Conservation (phyloP, 2,329 filamentous ascomycete species). For the Dactylonectria estremocensis region DNA sequence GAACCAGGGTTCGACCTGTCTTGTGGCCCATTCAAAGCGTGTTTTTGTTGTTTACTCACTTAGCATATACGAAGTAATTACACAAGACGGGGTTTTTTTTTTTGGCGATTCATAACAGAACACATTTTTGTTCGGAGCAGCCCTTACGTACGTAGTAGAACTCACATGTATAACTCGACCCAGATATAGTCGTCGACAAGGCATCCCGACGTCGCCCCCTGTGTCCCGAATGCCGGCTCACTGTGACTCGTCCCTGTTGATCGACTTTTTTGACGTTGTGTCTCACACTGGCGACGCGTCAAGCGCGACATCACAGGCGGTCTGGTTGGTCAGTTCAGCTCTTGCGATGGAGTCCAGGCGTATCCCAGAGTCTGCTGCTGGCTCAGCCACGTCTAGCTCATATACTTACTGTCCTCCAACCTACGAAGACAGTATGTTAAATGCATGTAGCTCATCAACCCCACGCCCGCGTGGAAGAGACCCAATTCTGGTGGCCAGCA, state of each 20-base stretch:
- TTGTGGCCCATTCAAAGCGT: slow-evolving; percentile 10
- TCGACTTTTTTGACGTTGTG: slow-evolving; percentile 19
- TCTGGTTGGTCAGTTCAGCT: slow-evolving; percentile 20
- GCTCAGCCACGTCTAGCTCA: slow-evolving; percentile 28
- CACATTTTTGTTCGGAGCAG: slow-evolving; percentile 9
- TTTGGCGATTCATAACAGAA: slow-evolving; percentile 12
- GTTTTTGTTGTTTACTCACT: slow-evolving; percentile 5
- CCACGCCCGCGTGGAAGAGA: slow-evolving; percentile 29
- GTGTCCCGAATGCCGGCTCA: slow-evolving; percentile 9
- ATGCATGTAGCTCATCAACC: slow-evolving; percentile 28
- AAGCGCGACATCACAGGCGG: slow-evolving; percentile 36
- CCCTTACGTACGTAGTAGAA: neutral
- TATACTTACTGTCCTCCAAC: no score
- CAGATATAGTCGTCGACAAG: slow-evolving; percentile 19
- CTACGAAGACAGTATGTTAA: neutral
- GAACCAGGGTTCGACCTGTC: slow-evolving; percentile 34
- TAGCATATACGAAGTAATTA: neutral
- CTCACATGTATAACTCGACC: slow-evolving; percentile 21
- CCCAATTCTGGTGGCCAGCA: slow-evolving; percentile 30
- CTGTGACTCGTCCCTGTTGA: slow-evolving; percentile 15
- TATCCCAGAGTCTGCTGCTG: slow-evolving; percentile 17
- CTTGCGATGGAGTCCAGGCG: neutral
- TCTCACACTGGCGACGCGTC: slow-evolving; percentile 30
- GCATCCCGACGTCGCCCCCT: slow-evolving; percentile 9
- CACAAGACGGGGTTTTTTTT: neutral